These are phyloP conservation scores for Scytalidium lignicola DNA, from an alignment of 2,329 filamentous ascomycete genomes.

Conservation along the genomic window DNA sequence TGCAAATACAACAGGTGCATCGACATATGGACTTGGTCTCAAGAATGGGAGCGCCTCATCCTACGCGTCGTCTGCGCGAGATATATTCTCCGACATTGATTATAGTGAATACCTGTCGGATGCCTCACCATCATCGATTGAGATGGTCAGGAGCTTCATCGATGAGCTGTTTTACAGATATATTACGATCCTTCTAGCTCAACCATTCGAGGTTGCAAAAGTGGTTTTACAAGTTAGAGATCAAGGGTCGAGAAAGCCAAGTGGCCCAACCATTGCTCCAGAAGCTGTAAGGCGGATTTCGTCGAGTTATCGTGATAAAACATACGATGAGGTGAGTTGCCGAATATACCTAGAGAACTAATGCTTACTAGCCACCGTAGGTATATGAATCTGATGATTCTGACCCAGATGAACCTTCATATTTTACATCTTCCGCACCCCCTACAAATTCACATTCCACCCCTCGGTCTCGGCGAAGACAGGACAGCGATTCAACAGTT, in stretches of 20 bases:
- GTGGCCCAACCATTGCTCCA: constrained; percentile 7
- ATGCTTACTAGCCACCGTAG: not conserved
- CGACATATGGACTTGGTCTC: constrained; percentile 24
- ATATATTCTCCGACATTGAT: constrained; percentile 85
- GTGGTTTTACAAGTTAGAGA: constrained; percentile 75
- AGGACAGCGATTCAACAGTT: constrained; percentile 24
- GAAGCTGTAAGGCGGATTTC: constrained; percentile 15
- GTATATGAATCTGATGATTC: constrained; percentile 56
- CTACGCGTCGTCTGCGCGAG: constrained; percentile 66
- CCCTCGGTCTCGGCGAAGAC: constrained; percentile 31
- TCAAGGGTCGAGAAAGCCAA: constrained; percentile 34
- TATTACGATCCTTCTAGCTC: constrained; percentile 78
- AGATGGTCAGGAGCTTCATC: constrained; percentile 69
- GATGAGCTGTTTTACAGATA: constrained; percentile 92
- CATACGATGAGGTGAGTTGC: constrained; percentile 20
- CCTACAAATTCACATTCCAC: constrained; percentile 35
- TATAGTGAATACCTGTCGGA: constrained; percentile 84
- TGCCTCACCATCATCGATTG: constrained; percentile 66
- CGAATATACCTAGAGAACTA: not conserved
- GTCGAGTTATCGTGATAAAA: constrained; percentile 17
- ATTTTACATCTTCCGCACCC: constrained; percentile 65
- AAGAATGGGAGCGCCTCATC: constrained; percentile 36
- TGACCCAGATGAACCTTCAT: constrained; percentile 73
- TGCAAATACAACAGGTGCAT: constrained; percentile 28
- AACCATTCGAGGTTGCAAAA: constrained; percentile 97